phyloP scores from a whole-genome alignment of 2,329 filamentous ascomycete genomes.

The Xylariales sp. region DNA sequence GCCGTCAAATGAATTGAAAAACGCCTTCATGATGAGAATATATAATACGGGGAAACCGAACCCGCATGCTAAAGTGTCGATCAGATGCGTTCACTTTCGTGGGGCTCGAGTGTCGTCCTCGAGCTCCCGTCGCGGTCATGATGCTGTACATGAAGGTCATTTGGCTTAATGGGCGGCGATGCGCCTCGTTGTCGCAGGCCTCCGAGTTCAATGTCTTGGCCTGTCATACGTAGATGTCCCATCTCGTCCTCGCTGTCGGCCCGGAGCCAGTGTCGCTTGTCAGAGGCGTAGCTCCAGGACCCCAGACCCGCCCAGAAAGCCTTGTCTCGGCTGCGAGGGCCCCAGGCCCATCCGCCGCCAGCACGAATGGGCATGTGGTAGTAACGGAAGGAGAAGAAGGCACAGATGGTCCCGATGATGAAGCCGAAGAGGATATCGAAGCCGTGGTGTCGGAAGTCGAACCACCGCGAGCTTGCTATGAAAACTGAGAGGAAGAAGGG shows the following conservation, averaged over 20 bases:
- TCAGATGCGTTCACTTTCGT: conserved; percentile 20
- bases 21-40: neutral
- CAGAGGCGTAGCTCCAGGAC: conserved; percentile 65
- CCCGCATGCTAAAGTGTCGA: neutral
- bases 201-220: conserved; percentile 48
- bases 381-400: conserved; percentile 82
- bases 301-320: conserved; percentile 84
- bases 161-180: conserved; percentile 33
- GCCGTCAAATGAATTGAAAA: neutral
- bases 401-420: conserved; percentile 76
- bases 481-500: conserved; percentile 82
- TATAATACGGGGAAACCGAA: neutral
- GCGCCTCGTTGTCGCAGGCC: conserved; percentile 40
- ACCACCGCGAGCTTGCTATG: conserved; percentile 87
- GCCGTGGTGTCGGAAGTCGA: conserved; percentile 89
- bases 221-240: conserved; percentile 24
- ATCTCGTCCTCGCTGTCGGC: conserved; percentile 40
- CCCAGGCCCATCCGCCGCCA: conserved; percentile 93
- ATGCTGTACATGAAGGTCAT: conserved; percentile 18
- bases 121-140: conserved; percentile 29
- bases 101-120: conserved; percentile 26
- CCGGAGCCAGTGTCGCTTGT: conserved; percentile 51
- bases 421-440: conserved; percentile 93
- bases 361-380: conserved; percentile 84
- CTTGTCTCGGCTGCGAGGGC: conserved; percentile 75